phyloP scores from a whole-genome alignment of 371 early-diverging fungal species.

The Lichtheimia ornata region DNA sequence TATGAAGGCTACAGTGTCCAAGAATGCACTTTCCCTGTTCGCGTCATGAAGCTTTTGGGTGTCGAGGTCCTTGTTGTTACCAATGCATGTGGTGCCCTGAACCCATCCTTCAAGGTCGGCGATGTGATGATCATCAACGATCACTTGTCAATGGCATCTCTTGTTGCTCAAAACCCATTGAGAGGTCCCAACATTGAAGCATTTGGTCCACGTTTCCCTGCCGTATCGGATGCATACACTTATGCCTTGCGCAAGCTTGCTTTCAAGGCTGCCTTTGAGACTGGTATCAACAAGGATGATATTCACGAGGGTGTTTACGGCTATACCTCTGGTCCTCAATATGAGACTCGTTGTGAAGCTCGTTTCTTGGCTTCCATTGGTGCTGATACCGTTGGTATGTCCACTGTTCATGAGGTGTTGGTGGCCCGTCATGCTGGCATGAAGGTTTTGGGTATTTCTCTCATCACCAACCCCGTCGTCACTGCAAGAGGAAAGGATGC shows the following conservation, averaged over 20 bases:
- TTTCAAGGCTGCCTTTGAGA: slow-evolving; percentile 61
- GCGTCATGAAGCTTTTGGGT: slow-evolving; percentile 86
- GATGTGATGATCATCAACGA: slow-evolving; percentile 89
- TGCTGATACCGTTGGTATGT: slow-evolving; percentile 95
- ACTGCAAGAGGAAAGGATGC: slow-evolving; percentile 68
- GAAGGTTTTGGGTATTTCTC: slow-evolving; percentile 80
- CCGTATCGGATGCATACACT: slow-evolving; percentile 89
- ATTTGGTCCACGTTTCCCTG: slow-evolving; percentile 94
- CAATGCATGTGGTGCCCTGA: slow-evolving; percentile 93
- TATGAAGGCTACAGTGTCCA: slow-evolving; percentile 84
- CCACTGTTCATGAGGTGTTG: slow-evolving; percentile 95
- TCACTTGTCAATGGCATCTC: slow-evolving; percentile 84
- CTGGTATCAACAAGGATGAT: slow-evolving; percentile 52
- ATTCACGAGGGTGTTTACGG: slow-evolving; percentile 84
- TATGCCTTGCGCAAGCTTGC: slow-evolving; percentile 75
- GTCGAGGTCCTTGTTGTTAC: slow-evolving; percentile 82
- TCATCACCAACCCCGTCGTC: slow-evolving; percentile 87
- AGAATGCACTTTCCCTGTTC: slow-evolving; percentile 85
- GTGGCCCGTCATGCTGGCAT: slow-evolving; percentile 91
- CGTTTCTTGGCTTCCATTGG: slow-evolving; percentile 74
- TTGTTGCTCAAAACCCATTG: slow-evolving; percentile 82
- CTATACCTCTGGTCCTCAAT: slow-evolving; percentile 89
- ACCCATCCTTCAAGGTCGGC: slow-evolving; percentile 78
- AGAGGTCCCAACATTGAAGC: slow-evolving; percentile 81
- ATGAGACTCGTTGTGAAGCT: slow-evolving; percentile 90